Conservation (phyloP, 495 filamentous ascomycete species). For the Daldinia bambusicola region DNA sequence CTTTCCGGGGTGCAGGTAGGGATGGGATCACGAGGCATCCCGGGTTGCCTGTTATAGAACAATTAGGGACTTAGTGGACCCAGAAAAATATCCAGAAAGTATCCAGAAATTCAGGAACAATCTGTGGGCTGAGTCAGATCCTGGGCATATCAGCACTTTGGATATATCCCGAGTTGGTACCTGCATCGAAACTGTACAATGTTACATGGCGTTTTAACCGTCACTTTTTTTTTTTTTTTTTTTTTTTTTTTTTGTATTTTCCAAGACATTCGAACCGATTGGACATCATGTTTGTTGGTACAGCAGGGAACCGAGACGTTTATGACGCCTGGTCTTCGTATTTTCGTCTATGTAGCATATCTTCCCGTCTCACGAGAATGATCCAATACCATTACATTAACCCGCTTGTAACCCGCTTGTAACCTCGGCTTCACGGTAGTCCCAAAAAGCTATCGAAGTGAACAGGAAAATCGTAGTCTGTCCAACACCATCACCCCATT, state of each 20-base stretch:
- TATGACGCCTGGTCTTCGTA: conserved; percentile 2
- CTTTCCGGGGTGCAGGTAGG: conserved; percentile 32
- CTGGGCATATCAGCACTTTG: conserved; percentile 18
- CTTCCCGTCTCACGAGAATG: conserved; percentile 25
- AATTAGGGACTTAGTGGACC: neutral
- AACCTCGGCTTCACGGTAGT: conserved; percentile 22
- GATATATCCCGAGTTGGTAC: conserved; percentile 21
- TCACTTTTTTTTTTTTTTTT: too few relatives aligned
- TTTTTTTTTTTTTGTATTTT: neutral
- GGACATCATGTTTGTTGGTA: conserved; percentile 5
- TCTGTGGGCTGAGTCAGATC: conserved; percentile 35
- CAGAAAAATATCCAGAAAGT: neutral
- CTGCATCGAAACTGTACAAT: conserved; percentile 28
- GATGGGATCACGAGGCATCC: conserved; percentile 7
- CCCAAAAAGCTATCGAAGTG: conserved; percentile 6
- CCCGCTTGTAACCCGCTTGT: conserved; percentile 2
- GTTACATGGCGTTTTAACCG: neutral
- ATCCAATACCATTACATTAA: conserved; percentile 4
- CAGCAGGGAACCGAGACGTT: neutral
- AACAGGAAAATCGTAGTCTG: conserved; percentile 15
- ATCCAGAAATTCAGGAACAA: conserved; percentile 21
- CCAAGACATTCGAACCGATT: conserved; percentile 10
- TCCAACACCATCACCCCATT: conserved; percentile 23
- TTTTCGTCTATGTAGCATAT: conserved; percentile 14
- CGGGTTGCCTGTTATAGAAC: conserved; percentile 30